Base-by-base conservation (phyloP, 768 basidiomycete species). In the Saitozyma sp. region DNA sequence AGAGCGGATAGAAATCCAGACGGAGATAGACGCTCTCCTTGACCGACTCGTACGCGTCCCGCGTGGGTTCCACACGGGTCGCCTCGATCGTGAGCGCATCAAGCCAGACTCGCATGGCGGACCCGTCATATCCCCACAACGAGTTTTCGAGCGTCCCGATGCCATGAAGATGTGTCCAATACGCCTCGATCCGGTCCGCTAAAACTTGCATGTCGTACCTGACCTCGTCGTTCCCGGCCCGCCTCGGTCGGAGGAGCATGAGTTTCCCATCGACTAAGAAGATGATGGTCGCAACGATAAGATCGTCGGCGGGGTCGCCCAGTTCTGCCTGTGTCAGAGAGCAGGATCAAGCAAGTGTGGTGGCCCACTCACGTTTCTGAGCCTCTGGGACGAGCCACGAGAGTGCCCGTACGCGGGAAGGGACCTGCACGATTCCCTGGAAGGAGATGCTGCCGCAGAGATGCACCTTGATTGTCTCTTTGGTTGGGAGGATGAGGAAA, bases 321-420 rank as follows among this genome's bases (percentile, higher is more conserved):
- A 97, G 84, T 73, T 91, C 94, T 97, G 70, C 5, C 37, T 49
- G 29, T 29, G 14, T 60, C 46, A 61, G 58, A 42, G n/a, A 46
- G 50, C 50, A 40, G 40, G 43, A 40, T 50, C 20, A 50, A n/a
- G 53, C 5, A 29, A 29, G 29, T 2, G 5, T 29, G 29, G 29
- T 29, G 29, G 29, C 5, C 29, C 14, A 82, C 88, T 68, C 75
- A 95, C 96, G 88, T 79, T 94, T 97, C 78, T 98, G 95, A 9
- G 89, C 86, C 61, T 84, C 83, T 0, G 96, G 95, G 59, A 99
- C 90, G 87, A 98, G 89, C 96, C 96, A 99, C 78, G 94, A 96
- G 75, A 98, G 80, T 68, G 89, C 89, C 63, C 93, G 83, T 2
- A 99, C 94, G 11, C 90, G 85, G 41, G 83, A 85, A 7, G 96